Evolutionary conservation across 805 yeast genomes (phyloP), one percentile per base, ranked within the genome.

Genomic region (Metschnikowia sp.): DNA sequence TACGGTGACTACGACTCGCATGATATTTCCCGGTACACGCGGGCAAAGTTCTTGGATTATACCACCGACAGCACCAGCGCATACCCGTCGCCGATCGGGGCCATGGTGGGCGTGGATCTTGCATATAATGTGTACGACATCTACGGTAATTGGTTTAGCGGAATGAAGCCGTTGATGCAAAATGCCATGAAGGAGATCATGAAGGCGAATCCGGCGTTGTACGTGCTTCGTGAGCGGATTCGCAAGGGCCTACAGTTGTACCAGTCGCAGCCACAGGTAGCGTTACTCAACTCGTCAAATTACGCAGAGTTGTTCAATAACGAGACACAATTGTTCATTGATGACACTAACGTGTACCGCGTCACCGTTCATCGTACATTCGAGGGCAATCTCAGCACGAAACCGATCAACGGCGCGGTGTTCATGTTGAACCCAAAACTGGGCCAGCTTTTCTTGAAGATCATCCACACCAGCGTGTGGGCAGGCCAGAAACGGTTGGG

Each of bases 1-100:
- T 94, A 92, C 62, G 99, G 99, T 56, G 99, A 94, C 64, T 94
- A 88, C 65, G 99, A 94, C 65, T 88, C 97, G 4, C 99, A 94
- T 63, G 98, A 94, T 64, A 90, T 94, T 41, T 86, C 96, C 0
- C 81, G 97, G 54, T 94, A 94, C 62, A 87, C 96, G 1, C 74
- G 97, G 45, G 91, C 97, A 7, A 94, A 94, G 63, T 94, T 83
- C 63, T 70, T 94, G 60, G 99, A 94, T 60, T 94, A 94, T 60
- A 92, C 97, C 2, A 79, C 88, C 1, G 99, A 94, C 63, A 85
- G 82, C 52, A 75, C 86, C 4, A 85, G 92, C 57, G 74, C 84
- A 46, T 94, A 94, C 62, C 98, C 99, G 3, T 85, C 96, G 2
- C 88, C 96, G 2, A 88, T 97, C 0, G 99, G 99, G 52, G 76